Evolutionary conservation across 331 rosid species (phyloP), one percentile per base, ranked within the genome.

Genomic region (Erythrophleum ivorense): DNA sequence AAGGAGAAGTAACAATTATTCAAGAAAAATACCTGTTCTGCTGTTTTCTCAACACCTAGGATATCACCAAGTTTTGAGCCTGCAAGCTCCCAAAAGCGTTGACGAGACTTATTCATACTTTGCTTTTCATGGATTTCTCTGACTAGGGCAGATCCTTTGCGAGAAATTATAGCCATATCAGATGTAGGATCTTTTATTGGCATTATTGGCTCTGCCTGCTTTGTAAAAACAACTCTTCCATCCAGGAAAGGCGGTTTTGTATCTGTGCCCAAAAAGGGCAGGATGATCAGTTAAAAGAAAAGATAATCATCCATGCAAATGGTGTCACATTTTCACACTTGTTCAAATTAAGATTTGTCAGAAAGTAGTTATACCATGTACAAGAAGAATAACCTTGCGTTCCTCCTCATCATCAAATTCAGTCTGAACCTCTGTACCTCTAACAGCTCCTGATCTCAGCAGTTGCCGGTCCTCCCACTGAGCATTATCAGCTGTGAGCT

Each of bases 351-450:
- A 82, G 54, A 82, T 49, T 60, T 76, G 31, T 14, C 14, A 78
- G n/a, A 45, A 34, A 81, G 29, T 79, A 38, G 70, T 78, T 82
- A 84, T 91, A 95, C 99, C 99, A 59, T 95, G 99, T 53, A 95
- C 98, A 79, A 95, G 99, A 87, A 95, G 99, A 84, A 95, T 95
- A 83, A 95, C 99, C 80, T 76, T 93, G 86, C 90, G 94, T 75
- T 95, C 99, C n/a, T 95, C 99, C 94, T 95, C 99, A 36, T 95
- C 98, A 49, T 95, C 99, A 88, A 95, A 93, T 60, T 91, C 99
- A 14, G 97, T 95, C 90, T 95, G 98, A 88, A 95, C 97, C 91
- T 93, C 98, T 7, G 98, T 93, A 72, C 99, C 98, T 78, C 97
- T 92, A 78, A 95, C 99, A 73, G 99, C 99, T 71, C 99, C 99